Conservation (phyloP, 2,329 filamentous ascomycete species). For the Periconia digitata region DNA sequence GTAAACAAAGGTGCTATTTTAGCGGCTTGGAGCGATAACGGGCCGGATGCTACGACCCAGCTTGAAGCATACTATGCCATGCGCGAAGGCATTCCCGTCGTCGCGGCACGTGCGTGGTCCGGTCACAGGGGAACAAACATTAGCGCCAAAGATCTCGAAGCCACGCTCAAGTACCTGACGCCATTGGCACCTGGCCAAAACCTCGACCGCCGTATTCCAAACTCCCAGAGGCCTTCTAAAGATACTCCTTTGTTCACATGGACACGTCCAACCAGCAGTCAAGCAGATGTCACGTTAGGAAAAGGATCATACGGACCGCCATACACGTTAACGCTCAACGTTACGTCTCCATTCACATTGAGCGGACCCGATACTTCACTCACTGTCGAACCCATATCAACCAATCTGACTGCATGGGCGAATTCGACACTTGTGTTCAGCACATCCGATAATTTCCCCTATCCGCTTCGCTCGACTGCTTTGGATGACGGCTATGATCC, state of each 20-base stretch:
- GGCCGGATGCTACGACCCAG: slow-evolving; percentile 52
- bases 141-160: slow-evolving; percentile 21
- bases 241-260: slow-evolving; percentile 34
- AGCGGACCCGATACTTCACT: slow-evolving; percentile 49
- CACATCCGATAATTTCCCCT: slow-evolving; percentile 42
- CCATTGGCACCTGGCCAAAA: slow-evolving; percentile 48
- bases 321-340: slow-evolving; percentile 46
- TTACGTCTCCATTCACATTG: slow-evolving; percentile 49
- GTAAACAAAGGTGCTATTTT: slow-evolving; percentile 39
- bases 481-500: slow-evolving; percentile 50
- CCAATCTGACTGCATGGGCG: slow-evolving; percentile 18
- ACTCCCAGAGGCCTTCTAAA: neutral
- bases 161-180: slow-evolving; percentile 43
- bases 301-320: slow-evolving; percentile 51
- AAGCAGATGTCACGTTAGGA: slow-evolving; percentile 21
- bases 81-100: slow-evolving; percentile 48
- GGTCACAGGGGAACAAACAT: slow-evolving; percentile 42
- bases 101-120: slow-evolving; percentile 48
- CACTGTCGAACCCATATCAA: slow-evolving; percentile 28
- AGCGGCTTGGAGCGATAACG: slow-evolving; percentile 55
- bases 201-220: slow-evolving; percentile 42
- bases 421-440: slow-evolving; percentile 47
- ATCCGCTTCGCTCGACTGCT: slow-evolving; percentile 53
- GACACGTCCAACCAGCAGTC: slow-evolving; percentile 18
- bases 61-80: slow-evolving; percentile 53